phyloP scores from a whole-genome alignment of 768 basidiomycete genomes.

The Suillus americanus region DNA sequence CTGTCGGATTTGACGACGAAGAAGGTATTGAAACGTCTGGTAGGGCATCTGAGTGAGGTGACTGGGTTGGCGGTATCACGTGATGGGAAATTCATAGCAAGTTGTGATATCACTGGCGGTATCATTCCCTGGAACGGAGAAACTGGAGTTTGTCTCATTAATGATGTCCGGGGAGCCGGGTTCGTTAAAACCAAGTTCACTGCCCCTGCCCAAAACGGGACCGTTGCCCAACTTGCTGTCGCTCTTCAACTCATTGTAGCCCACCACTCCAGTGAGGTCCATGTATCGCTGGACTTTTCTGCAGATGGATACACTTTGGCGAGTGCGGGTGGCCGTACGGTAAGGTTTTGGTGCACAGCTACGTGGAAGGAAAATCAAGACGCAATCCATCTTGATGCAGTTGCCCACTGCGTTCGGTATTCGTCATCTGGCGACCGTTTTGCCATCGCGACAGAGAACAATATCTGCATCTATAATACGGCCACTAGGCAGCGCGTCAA shows the following conservation, averaged over 20 bases:
- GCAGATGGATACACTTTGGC: not conserved
- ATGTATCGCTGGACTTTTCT: not conserved
- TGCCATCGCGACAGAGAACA: not conserved
- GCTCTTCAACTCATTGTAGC: not conserved
- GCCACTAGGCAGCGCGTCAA: not conserved
- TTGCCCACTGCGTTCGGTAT: not conserved
- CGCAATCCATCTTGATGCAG: not conserved
- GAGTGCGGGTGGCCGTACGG: not conserved
- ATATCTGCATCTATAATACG: not conserved
- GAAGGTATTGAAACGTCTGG: not conserved
- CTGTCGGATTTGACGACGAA: not conserved
- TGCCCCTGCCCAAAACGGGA: not conserved
- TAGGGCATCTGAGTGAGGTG: not conserved
- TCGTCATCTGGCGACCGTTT: not conserved
- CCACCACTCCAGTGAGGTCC: not conserved
- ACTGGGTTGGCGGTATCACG: not conserved
- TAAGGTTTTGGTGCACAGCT: not conserved
- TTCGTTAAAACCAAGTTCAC: not conserved
- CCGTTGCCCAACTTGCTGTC: not conserved
- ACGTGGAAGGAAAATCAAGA: not conserved
- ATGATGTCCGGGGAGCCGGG: too few species aligned
- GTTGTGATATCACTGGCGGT: not conserved
- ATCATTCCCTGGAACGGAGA: not conserved
- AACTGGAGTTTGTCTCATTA: not conserved
- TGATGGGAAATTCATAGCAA: not conserved